Evolutionary conservation across 2,329 filamentous ascomycete genomes (phyloP), one percentile per base, ranked within the genome.

Genomic region (Aspergillus floridensis): DNA sequence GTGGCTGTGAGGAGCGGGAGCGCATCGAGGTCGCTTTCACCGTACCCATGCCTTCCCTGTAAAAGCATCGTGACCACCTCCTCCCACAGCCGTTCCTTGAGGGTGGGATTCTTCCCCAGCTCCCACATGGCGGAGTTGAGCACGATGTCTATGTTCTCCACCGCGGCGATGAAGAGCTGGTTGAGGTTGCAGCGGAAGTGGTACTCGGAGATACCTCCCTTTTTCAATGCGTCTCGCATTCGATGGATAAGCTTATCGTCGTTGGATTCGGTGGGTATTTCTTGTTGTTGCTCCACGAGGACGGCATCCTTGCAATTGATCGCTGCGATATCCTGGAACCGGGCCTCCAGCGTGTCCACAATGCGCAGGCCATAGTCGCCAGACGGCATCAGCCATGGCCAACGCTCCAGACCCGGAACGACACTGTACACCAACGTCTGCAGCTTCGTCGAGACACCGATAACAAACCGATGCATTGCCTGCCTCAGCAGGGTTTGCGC

Each of bases 131-230:
- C 16, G 4, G 55, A 51, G 2, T 10, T 21, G 8, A 57, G 32
- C 32, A 49, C 24, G 7, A 22, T 12, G n/a, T 51, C 26, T 5
- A 29, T 41, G 32, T 57, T 57, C 22, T 57, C 55, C 3, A 44
- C 32, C 11, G 47, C 55, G 12, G 55, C 55, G 5, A 57, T 21
- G 21, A 31, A 12, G 3, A 57, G 5, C 31, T 44, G 38, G 31
- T 57, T 57, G 7, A 57, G 31, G 31, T 57, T 57, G 10, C 31
- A 51, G 12, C 48, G 46, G 10, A 49, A 57, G 32, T 57, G 55
- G 35, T 41, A 53, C 19, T 57, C 22, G 6, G 22, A 60, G 57
- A 71, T 67, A 7, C 2, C 6, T 1, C 38, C 38, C 6, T 5
- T 14, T 4, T 7, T 1, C 4, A 3, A n/a, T 16, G 38, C 38